Percentiles rank a stretch among this genome's conserved stretches.
Conservation (phyloP, 805 yeast genomes). For the Sugiyamaella chiloensis region DNA sequence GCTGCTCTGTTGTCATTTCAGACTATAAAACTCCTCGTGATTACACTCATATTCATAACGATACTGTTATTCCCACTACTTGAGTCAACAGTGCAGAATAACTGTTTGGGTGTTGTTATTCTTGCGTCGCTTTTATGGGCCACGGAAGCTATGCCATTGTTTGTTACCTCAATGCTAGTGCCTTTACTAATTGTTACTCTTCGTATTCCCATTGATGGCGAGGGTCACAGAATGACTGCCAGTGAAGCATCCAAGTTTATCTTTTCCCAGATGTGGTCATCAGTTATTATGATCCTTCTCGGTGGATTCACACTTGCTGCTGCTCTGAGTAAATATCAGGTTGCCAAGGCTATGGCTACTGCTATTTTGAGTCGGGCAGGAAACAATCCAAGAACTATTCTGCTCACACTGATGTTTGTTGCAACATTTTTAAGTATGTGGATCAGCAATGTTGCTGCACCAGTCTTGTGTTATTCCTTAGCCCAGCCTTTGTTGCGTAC, state of each 20-base stretch:
- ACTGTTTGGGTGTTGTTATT: constrained; percentile 80
- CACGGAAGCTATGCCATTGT: constrained; percentile 88
- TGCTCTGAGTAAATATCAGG: constrained; percentile 84
- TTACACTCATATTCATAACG: constrained; percentile 47
- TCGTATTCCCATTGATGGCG: constrained; percentile 62
- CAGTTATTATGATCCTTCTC: constrained; percentile 80
- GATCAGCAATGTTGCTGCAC: constrained; percentile 97
- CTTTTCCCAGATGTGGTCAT: constrained; percentile 89
- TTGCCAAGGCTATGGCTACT: constrained; percentile 83
- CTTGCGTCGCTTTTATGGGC: constrained; percentile 92
- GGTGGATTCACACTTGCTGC: constrained; percentile 97
- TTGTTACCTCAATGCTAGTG: constrained; percentile 79
- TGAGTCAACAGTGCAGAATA: constrained; percentile 61
- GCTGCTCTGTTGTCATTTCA: constrained; percentile 38
- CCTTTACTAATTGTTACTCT: constrained; percentile 78
- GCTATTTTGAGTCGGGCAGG: constrained; percentile 80
- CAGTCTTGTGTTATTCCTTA: constrained; percentile 86
- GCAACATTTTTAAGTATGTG: constrained; percentile 88
- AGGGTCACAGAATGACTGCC: constrained; percentile 54
- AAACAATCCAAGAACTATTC: constrained; percentile 72
- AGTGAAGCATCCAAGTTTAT: constrained; percentile 74
- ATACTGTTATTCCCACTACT: constrained; percentile 42
- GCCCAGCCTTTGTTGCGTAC: constrained; percentile 87
- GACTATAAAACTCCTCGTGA: constrained; percentile 44
- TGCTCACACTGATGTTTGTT: constrained; percentile 79